Evolutionary conservation across 1,284 basidiomycete species (phyloP), one percentile per base, ranked within the genome.

Genomic region (Rhodotorula sp.): DNA sequence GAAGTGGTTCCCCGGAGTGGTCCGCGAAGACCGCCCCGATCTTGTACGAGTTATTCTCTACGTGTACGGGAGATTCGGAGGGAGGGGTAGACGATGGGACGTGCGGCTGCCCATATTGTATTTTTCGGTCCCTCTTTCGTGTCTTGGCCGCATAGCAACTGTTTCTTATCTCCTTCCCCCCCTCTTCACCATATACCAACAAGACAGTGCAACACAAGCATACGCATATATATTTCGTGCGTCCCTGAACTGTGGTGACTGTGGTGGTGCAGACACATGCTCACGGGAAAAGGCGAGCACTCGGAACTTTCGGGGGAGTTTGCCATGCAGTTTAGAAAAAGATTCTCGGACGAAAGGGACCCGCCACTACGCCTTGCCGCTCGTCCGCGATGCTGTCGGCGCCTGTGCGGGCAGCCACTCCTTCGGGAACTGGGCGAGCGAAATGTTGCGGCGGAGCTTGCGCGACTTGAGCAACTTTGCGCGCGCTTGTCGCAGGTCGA

Each of bases 391-490:
- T 29, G 8, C 14, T 18, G 49, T 48, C 29, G 29, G 23, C 16
- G 46, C 26, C 47, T 52, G 31, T 23, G 59, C 39, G 3, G 69
- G 57, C 21, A 83, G 75, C 82, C 82, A 83, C 69, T 82, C 79
- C 59, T 75, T 70, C 43, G 82, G 82, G 65, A 80, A 82, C 62
- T 82, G 79, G 62, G 67, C 64, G 49, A 81, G 66, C 56, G 77
- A 75, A 18, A 79, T 72, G 57, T 68, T 71, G 51, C 77, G 72
- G 48, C 71, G 74, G 3, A 76, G 62, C 69, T 75, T 63, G 54
- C 78, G 73, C 43, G 69, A 73, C 73, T 78, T 80, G 15, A 73
- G 69, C 54, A 77, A 66, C 23, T 75, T 75, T 43, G 73, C 73
- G 58, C 73, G 75, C 34, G 70, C 71, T 1, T 76, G 76, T 26